These are phyloP conservation scores for Pseudomonodictys pantanalensis DNA, from an alignment of 495 filamentous ascomycete species.

Conservation along the genomic window DNA sequence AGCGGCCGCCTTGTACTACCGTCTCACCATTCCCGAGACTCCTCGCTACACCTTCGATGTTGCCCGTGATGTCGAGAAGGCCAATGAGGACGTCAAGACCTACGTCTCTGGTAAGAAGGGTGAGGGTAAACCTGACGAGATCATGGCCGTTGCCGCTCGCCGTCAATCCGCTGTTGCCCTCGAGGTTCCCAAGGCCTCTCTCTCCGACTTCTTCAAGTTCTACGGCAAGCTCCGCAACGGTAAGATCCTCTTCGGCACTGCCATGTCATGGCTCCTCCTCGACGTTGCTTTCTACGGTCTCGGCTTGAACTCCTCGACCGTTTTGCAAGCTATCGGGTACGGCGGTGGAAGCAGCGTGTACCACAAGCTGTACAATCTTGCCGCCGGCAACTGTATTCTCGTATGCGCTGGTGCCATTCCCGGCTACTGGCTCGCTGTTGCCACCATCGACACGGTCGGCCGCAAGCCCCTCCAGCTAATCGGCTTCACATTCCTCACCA, in stretches of 20 bases:
- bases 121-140: slow-evolving; percentile 62
- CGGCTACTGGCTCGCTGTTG: slow-evolving; percentile 74
- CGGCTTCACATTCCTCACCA: slow-evolving; percentile 71
- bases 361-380: slow-evolving; percentile 64
- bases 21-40: slow-evolving; percentile 84
- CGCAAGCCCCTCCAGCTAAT: slow-evolving; percentile 77
- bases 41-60: slow-evolving; percentile 84
- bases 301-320: slow-evolving; percentile 62
- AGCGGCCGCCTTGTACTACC: slow-evolving; percentile 75
- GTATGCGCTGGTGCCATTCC: slow-evolving; percentile 73
- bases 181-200: slow-evolving; percentile 61
- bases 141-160: slow-evolving; percentile 52
- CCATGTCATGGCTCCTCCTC: slow-evolving; percentile 76
- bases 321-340: slow-evolving; percentile 67
- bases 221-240: slow-evolving; percentile 66
- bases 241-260: slow-evolving; percentile 70
- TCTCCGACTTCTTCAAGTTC: slow-evolving; percentile 61
- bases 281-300: slow-evolving; percentile 80
- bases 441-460: slow-evolving; percentile 66
- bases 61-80: slow-evolving; percentile 67
- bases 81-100: slow-evolving; percentile 60
- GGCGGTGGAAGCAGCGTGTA: slow-evolving; percentile 57
- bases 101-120: slow-evolving; percentile 33
- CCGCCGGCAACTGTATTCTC: slow-evolving; percentile 71
- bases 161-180: slow-evolving; percentile 48